Base-by-base conservation (phyloP, 306 rosid species). In the Begonia masoniana region DNA sequence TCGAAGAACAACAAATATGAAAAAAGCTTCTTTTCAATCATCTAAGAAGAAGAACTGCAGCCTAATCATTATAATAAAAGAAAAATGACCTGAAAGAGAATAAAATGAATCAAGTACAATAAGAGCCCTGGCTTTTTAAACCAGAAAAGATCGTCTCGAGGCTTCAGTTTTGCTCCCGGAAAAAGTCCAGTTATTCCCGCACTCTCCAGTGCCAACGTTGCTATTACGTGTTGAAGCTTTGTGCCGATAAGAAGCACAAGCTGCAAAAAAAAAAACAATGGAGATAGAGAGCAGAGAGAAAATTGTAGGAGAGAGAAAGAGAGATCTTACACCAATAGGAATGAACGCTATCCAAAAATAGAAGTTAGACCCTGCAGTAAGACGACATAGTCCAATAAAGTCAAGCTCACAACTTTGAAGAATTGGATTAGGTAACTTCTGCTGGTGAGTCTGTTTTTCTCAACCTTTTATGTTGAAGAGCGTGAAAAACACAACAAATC, bases 141-240 rank as follows among this genome's bases (percentile, higher is more conserved):
- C 99, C 99, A 91, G 74, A 91, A 91, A 71, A 91, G 99, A 63
- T 81, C 96, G 55, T 91, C 88, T 13, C 99, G 85, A 13, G 99
- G 99, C 71, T 78, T 91, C 78, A 91, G 66, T 76, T 81, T 83
- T n/a, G 76, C 51, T 65, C 68, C 94, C 9, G 80, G 23, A 41
- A 54, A 68, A 58, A 67, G 65, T 56, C 78, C 80, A n/a, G 79
- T 60, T 49, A 84, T 76, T 66, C 82, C 84, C 24, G 82, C 88
- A 79, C 77, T 91, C 78, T 91, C 99, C 72, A 83, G 55, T 24
- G 86, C 94, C 67, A 91, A 73, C 69, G 99, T 91, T 43, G 99
- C 96, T 57, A 91, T 86, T 57, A 91, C 68, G 62, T 86, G 92
- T 61, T 91, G 99, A 58, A 91, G 77, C 75, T 91, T 91, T 61